A percentile compares a stretch with the other conserved stretches of the same genome.
Evolutionary conservation across 2,329 filamentous ascomycete species (phyloP).

Genomic region (Cercospora sp.): DNA sequence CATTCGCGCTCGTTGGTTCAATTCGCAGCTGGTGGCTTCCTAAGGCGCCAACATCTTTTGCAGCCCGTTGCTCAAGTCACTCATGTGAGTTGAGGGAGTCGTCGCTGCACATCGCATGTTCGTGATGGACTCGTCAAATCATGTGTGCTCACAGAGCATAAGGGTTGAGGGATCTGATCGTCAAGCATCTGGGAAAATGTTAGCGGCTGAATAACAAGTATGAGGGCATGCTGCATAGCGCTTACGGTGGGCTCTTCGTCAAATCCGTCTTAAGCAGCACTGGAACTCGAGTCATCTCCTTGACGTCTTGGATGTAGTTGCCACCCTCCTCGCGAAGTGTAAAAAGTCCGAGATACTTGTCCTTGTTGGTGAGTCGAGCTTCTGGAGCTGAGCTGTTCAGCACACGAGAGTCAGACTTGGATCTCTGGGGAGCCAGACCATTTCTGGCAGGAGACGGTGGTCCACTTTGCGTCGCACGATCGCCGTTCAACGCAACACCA

Average conservation of each 20-base stretch:
- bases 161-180: conserved; percentile 79
- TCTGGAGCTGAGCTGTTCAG: conserved; percentile 72
- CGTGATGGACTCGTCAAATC: background rate
- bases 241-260: conserved; percentile 98
- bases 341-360: conserved; percentile 92
- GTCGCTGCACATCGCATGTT: background rate
- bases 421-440: conserved; percentile 73
- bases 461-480: conserved; percentile 92
- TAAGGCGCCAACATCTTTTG: background rate
- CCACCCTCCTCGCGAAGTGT: conserved; percentile 86
- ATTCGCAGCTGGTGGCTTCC: background rate
- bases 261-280: conserved; percentile 98
- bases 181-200: conserved; percentile 64
- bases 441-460: conserved; percentile 85
- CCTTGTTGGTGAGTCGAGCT: conserved; percentile 82
- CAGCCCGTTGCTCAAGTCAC: background rate
- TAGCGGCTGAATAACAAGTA: conserved; percentile 35
- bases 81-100: background rate
- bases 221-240: conserved; percentile 38
- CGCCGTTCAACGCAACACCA: conserved; percentile 76
- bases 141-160: conserved; percentile 57
- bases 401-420: conserved; percentile 91
- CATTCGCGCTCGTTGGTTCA: background rate
- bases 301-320: conserved; percentile 97
- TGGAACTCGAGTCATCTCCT: conserved; percentile 96